phyloP scores from a whole-genome alignment of 2,329 filamentous ascomycete genomes.

The Colletotrichum lentis region DNA sequence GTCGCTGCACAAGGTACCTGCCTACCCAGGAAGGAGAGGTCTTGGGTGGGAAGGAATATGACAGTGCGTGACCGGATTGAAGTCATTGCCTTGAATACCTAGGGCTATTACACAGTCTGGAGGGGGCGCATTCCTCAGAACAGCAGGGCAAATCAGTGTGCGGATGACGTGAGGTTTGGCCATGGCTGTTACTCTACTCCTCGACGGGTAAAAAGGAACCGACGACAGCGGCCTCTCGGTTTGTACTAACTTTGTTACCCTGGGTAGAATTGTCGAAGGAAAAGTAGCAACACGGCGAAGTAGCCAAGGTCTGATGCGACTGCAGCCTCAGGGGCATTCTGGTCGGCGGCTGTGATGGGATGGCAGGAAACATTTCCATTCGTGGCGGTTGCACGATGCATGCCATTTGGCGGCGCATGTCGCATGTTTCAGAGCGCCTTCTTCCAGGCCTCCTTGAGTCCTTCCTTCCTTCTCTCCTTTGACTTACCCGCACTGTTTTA shows the following conservation, averaged over 20 bases:
- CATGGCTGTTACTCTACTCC: neutral
- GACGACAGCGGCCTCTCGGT: neutral
- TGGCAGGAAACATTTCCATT: slow-evolving; percentile 29
- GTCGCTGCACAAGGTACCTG: neutral
- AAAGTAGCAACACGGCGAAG: neutral
- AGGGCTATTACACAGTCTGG: neutral
- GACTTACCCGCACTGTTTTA: neutral
- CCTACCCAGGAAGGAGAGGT: neutral
- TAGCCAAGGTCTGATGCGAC: neutral
- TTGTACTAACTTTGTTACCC: neutral
- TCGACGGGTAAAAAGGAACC: neutral
- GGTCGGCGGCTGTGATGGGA: slow-evolving; percentile 24
- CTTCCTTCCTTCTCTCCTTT: neutral
- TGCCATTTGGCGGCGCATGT: slow-evolving; percentile 37
- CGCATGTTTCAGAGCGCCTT: slow-evolving; percentile 34
- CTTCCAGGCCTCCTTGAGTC: neutral
- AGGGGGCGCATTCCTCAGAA: neutral
- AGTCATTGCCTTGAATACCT: neutral
- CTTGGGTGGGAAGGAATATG: neutral
- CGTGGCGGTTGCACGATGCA: slow-evolving; percentile 31
- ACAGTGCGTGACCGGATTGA: slow-evolving; percentile 1
- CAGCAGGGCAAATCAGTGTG: neutral
- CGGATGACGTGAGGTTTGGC: neutral
- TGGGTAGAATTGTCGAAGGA: neutral
- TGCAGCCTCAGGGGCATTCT: neutral